Evolutionary conservation across 2,329 filamentous ascomycete genomes (phyloP), one percentile per base, ranked within the genome.

Genomic region (Chaetothyriales sp.): DNA sequence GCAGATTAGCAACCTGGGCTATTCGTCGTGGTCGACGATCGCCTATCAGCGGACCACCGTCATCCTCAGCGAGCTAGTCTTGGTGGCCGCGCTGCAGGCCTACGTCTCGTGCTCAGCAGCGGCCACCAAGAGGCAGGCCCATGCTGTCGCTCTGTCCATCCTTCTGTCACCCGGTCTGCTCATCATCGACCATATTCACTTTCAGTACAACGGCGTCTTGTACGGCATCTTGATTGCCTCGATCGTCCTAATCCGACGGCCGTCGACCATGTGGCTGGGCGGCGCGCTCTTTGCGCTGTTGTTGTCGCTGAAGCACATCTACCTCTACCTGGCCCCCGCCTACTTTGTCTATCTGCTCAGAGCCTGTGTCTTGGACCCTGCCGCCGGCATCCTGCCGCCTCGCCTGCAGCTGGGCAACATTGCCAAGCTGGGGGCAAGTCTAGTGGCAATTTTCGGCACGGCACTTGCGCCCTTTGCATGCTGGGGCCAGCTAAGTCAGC

Each of bases 161-260:
- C 73, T 97, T 2, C 78, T 97, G 10, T 97, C 89, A 0, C 92
- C 92, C 0, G 92, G 90, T 1, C 78, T 98, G 37, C 75, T 98
- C 54, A 94, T 98, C 65, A 97, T 98, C 67, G 92, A 98, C 65
- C 92, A 98, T 67, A 90, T 95, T 58, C 89, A 95, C 68, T 98
- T 98, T 68, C 92, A 98, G 73, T 98, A 98, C 73, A 98, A 98
- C 72, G 90, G 92, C 43, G 89, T 89, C 70, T 81, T 98, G 70
- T 98, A 97, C 66, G 92, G 92, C 40, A 73, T 97, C 44, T 74
- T 98, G 48, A 78, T 97, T 40, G 75, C 90, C 50, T 97, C 92
- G 2, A 76, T 98, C 47, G 85, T 94, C 1, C 72, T 94, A 54
- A 88, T 89, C 5, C 82, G 87, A 48, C 80, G 83, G 61, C 80